Evolutionary conservation across 805 yeast species (phyloP).

Genomic region (Kluyveromyces wickerhamii): DNA sequence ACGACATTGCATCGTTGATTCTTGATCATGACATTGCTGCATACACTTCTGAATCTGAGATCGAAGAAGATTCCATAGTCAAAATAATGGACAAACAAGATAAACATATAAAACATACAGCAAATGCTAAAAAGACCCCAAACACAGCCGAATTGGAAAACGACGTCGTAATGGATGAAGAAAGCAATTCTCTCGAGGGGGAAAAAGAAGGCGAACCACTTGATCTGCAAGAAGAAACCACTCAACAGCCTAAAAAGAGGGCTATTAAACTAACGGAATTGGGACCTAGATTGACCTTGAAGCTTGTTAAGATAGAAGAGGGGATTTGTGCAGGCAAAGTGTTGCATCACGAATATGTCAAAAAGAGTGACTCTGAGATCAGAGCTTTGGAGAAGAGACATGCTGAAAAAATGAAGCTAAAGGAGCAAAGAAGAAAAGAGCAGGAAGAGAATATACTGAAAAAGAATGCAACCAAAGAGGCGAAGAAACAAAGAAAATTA

Average conservation of each 20-base stretch:
- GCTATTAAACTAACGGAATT: constrained; percentile 89
- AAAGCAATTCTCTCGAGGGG: constrained; percentile 12
- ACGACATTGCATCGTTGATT: constrained; percentile 76
- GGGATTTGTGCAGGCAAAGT: constrained; percentile 87
- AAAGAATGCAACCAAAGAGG: constrained; percentile 65
- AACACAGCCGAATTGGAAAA: constrained; percentile 17
- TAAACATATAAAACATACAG: constrained; percentile 13
- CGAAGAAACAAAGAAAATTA: constrained; percentile 61
- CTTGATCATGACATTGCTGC: constrained; percentile 72
- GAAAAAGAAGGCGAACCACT: constrained; percentile 11
- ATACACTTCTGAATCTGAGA: constrained; percentile 85
- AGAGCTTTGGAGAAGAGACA: constrained; percentile 60
- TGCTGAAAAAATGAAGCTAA: constrained; percentile 49
- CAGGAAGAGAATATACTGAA: constrained; percentile 73
- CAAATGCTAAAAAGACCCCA: constrained; percentile 18
- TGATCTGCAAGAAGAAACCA: constrained; percentile 25
- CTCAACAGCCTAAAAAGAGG: constrained; percentile 41
- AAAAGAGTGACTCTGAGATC: constrained; percentile 55
- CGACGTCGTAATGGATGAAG: constrained; percentile 18
- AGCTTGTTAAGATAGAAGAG: constrained; percentile 82
- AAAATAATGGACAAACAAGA: constrained; percentile 38
- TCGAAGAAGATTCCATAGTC: constrained; percentile 83
- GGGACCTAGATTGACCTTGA: constrained; percentile 81
- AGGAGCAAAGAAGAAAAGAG: constrained; percentile 62
- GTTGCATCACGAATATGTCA: constrained; percentile 65